Conservation (phyloP, 768 basidiomycete species). For the Baorangia bicolor region DNA sequence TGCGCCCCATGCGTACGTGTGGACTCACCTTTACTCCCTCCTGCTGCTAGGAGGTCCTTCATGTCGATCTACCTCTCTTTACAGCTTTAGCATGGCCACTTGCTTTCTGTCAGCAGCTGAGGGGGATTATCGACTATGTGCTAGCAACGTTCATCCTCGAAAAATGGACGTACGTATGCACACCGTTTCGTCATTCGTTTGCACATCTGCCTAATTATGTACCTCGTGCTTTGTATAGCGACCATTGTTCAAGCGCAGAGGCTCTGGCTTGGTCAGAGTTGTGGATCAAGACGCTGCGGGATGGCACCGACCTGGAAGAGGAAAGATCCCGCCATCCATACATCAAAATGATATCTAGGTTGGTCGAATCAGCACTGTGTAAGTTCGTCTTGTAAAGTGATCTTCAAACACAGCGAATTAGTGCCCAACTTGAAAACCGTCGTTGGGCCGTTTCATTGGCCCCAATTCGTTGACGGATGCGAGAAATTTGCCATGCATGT, state of each 20-base stretch:
- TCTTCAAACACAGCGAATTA: too few species aligned
- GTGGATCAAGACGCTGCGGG: background rate
- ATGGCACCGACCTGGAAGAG: too few species aligned
- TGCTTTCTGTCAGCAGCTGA: conserved; percentile 21
- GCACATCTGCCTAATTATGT: background rate
- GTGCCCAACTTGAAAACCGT: too few species aligned
- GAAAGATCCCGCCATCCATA: too few species aligned
- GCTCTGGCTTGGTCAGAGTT: conserved; percentile 15
- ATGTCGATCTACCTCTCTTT: conserved; percentile 27
- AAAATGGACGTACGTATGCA: conserved; percentile 27
- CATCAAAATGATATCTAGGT: too few species aligned
- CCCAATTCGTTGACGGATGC: too few species aligned
- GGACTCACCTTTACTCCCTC: too few species aligned
- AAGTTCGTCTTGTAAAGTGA: too few species aligned
- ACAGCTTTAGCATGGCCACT: conserved; percentile 26
- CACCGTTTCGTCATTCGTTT: background rate
- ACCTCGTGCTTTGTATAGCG: conserved; percentile 14
- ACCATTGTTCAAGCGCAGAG: conserved; percentile 25
- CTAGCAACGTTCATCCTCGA: conserved; percentile 32
- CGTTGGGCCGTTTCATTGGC: too few species aligned
- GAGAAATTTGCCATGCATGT: too few species aligned
- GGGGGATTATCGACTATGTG: conserved; percentile 29
- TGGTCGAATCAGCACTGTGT: too few species aligned
- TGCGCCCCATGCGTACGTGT: too few species aligned
- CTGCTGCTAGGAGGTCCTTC: conserved; percentile 23